Conservation (phyloP, 192 early-diverging fungal genomes). For the Coemansia sp. region DNA sequence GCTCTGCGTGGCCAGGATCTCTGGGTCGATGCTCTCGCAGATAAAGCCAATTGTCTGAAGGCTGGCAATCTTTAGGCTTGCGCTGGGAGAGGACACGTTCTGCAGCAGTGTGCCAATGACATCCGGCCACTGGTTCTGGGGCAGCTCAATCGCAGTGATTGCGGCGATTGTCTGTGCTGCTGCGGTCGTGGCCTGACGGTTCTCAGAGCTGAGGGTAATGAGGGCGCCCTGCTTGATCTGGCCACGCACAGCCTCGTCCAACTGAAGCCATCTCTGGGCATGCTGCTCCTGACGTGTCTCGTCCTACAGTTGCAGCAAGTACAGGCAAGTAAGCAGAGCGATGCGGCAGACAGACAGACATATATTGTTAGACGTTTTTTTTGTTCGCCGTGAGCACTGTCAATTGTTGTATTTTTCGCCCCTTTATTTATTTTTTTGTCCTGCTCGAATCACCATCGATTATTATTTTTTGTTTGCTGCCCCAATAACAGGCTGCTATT, state of each 20-base stretch:
- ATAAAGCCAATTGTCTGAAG: slow-evolving; percentile 91
- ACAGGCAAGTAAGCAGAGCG: neutral
- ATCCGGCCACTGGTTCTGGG: slow-evolving; percentile 82
- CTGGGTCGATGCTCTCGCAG: slow-evolving; percentile 84
- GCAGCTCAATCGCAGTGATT: slow-evolving; percentile 92
- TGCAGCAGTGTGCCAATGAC: slow-evolving; percentile 79
- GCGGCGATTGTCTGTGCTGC: slow-evolving; percentile 86
- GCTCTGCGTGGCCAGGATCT: slow-evolving; percentile 77
- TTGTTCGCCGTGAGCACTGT: neutral
- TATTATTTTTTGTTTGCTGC: neutral
- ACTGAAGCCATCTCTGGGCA: slow-evolving; percentile 65
- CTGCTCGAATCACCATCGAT: too few relatives aligned
- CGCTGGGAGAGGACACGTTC: slow-evolving; percentile 70
- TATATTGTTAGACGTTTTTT: neutral
- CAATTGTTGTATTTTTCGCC: neutral
- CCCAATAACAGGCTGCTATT: neutral
- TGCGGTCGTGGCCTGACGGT: slow-evolving; percentile 59
- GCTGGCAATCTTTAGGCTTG: slow-evolving; percentile 73
- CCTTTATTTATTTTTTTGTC: too few relatives aligned
- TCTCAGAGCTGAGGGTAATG: slow-evolving; percentile 41
- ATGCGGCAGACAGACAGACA: neutral
- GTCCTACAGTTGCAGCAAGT: slow-evolving; percentile 25
- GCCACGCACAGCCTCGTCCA: slow-evolving; percentile 57
- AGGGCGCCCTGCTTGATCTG: slow-evolving; percentile 72
- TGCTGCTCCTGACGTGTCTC: slow-evolving; percentile 57